Percentiles rank a stretch among this genome's conserved stretches.
These are phyloP conservation scores for Nothomitra cinnamomea DNA, from an alignment of 2,329 filamentous ascomycete species.

Conservation along the genomic window DNA sequence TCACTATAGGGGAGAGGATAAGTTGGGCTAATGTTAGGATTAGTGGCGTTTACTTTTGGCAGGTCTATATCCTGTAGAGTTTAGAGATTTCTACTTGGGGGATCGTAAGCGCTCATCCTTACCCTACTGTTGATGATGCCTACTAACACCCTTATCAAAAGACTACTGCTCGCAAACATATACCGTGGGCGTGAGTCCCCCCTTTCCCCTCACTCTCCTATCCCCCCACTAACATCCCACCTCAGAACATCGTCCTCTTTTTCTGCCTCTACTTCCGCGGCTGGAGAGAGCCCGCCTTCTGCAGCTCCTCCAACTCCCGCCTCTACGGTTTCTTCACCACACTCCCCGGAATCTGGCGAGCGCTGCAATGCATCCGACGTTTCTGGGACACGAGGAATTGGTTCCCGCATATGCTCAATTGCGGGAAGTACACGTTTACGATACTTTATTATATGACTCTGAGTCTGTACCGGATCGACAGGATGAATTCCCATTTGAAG, in stretches of 20 bases:
- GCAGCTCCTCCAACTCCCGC: constrained; percentile 73
- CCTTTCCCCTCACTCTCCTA: background rate
- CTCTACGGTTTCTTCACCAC: constrained; percentile 72
- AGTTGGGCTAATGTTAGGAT: no score
- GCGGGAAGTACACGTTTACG: constrained; percentile 76
- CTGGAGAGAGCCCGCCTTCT: constrained; percentile 58
- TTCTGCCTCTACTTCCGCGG: constrained; percentile 77
- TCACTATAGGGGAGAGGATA: no score
- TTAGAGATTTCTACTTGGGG: constrained; percentile 91
- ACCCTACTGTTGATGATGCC: no score
- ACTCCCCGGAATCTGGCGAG: constrained; percentile 77
- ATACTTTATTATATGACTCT: constrained; percentile 64
- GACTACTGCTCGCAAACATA: constrained; percentile 92
- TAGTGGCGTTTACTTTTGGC: constrained; percentile 75
- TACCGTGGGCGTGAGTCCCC: constrained; percentile 53
- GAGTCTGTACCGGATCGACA: constrained; percentile 66
- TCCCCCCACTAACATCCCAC: background rate
- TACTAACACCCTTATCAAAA: background rate
- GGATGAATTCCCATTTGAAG: constrained; percentile 34
- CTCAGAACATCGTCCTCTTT: constrained; percentile 74
- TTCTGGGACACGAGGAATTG: constrained; percentile 73
- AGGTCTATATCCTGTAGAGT: constrained; percentile 84
- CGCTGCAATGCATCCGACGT: constrained; percentile 77
- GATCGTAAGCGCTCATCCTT: constrained; percentile 28
- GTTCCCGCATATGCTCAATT: constrained; percentile 86